Evolutionary conservation across 306 rosid species (phyloP), one percentile per base, ranked within the genome.

Genomic region (Bauhinia variegata): DNA sequence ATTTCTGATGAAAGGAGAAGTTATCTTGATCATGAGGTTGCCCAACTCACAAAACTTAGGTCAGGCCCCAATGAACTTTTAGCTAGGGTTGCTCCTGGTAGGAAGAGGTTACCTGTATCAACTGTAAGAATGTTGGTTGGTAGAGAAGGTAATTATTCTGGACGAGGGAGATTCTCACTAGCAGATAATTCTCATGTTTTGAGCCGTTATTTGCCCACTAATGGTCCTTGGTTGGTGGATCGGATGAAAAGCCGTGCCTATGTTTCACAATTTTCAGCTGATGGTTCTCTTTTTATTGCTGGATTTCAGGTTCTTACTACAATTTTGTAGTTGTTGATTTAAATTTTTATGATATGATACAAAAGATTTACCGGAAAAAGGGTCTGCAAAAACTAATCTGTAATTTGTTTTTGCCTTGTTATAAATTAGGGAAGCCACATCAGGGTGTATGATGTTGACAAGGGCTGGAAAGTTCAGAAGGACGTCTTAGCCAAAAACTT

Each of bases 381-480:
- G 16, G 57, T 71, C 53, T 67, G 16, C 51, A 5, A 46, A 38
- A 66, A 37, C 36, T 64, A 44, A 44, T 17, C 57, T 61, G 5
- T 5, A 47, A 46, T 16, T 76, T n/a, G n/a, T 49, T 76, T 53
- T 58, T 65, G 48, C 51, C 13, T 55, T 75, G 46, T 61, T 69
- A 18, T 73, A 60, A 44, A 50, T 61, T 89, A 92, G 98, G 96
- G 83, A 78, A 84, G 93, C 74, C 86, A 86, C 66, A 84, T 92
- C 37, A 83, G 81, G 76, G 74, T 92, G 68, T 92, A 89, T 73
- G 87, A 92, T 75, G 98, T 89, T 76, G 91, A 89, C 7, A 76
- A 51, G 63, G 91, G 80, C 66, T 92, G 98, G 96, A 87, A 87
- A 83, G 79, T 89, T 66, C 84, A 63, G 81, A 92, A 92, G 82